Evolutionary conservation across 768 basidiomycete genomes (phyloP).

Genomic region (Hericium alpestre): DNA sequence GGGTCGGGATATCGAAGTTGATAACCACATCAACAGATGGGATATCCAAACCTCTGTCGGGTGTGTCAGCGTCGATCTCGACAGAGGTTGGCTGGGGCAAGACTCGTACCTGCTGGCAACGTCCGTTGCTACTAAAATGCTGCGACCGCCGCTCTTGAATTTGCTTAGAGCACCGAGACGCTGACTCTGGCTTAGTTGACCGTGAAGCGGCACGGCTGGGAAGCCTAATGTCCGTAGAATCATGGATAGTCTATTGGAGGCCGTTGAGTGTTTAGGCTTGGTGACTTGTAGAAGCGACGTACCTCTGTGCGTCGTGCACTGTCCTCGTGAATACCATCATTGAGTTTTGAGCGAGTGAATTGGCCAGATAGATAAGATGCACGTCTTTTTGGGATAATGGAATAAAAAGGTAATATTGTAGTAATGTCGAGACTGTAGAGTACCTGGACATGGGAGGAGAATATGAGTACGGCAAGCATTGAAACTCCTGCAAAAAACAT

Average conservation of each 20-base stretch:
- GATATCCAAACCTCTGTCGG: constrained; percentile 78
- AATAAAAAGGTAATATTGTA: constrained; percentile 93
- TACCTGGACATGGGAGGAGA: constrained; percentile 44
- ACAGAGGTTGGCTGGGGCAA: too few relatives aligned
- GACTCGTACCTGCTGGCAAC: constrained; percentile 74
- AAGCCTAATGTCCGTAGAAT: constrained; percentile 86
- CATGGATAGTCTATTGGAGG: constrained; percentile 57
- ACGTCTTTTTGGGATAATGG: constrained; percentile 89
- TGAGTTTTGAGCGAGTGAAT: constrained; percentile 82
- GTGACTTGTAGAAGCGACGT: constrained; percentile 10
- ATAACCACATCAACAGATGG: constrained; percentile 93
- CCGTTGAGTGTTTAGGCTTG: neutral
- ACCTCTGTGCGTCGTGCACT: constrained; percentile 85
- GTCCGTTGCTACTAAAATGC: constrained; percentile 90
- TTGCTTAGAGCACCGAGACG: constrained; percentile 88
- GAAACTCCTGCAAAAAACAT: constrained; percentile 18
- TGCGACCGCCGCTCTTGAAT: constrained; percentile 91
- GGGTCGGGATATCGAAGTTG: constrained; percentile 95
- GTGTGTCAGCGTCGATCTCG: neutral
- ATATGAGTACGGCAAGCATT: neutral
- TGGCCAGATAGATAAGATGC: constrained; percentile 80
- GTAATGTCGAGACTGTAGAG: constrained; percentile 87
- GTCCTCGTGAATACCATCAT: constrained; percentile 96
- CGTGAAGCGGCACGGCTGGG: constrained; percentile 91
- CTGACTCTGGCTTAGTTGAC: constrained; percentile 88